Conservation (phyloP, 163 green algal species). For the Chlorella variabilis region DNA sequence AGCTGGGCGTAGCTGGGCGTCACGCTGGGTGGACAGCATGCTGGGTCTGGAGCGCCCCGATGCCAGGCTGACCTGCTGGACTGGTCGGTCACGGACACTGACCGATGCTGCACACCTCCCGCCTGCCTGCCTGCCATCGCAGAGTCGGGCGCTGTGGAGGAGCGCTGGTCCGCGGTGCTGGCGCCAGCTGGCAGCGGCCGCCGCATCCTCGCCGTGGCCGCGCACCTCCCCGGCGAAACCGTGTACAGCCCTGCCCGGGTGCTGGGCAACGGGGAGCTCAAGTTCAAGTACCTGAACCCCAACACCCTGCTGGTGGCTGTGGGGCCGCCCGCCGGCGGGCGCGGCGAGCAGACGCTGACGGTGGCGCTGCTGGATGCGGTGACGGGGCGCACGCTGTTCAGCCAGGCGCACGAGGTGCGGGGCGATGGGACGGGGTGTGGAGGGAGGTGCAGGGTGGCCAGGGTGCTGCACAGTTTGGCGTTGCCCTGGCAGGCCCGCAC, state of each 20-base stretch:
- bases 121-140: background rate
- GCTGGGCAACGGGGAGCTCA: conserved; percentile 84
- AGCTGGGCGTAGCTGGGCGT: too few species aligned
- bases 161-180: conserved; percentile 47
- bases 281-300: conserved; percentile 95
- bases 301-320: conserved; percentile 87
- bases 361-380: conserved; percentile 85
- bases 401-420: conserved; percentile 66
- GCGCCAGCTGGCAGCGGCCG: conserved; percentile 7
- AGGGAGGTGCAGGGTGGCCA: background rate
- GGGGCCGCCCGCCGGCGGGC: conserved; percentile 19
- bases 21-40: too few species aligned
- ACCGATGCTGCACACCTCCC: background rate
- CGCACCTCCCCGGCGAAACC: conserved; percentile 54
- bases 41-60: too few species aligned
- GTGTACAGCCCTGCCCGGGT: conserved; percentile 82
- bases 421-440: background rate
- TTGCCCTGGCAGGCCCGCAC: too few species aligned
- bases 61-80: too few species aligned
- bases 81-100: too few species aligned
- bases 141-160: conserved; percentile 9
- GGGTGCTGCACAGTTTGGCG: too few species aligned
- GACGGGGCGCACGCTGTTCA: conserved; percentile 81
- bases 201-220: conserved; percentile 58
- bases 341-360: conserved; percentile 47